Evolutionary conservation across 768 basidiomycete genomes (phyloP).

Genomic region (Psilocybe cubensis): DNA sequence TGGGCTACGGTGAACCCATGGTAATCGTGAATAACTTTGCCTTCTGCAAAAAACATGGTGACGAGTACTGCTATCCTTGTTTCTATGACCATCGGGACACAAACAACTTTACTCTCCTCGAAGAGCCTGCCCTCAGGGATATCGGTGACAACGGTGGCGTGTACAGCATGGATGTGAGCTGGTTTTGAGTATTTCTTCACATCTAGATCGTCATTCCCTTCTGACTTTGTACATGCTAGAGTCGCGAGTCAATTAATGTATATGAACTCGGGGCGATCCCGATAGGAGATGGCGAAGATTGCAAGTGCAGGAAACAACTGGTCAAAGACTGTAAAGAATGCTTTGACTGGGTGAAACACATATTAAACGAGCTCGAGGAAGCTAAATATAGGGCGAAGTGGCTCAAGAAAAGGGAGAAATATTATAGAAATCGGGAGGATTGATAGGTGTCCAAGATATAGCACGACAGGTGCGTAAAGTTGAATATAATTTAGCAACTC

Average conservation of each 20-base stretch:
- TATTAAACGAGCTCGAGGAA: conserved; percentile 29
- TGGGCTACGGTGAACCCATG: too few species aligned
- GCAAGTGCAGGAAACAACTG: conserved; percentile 31
- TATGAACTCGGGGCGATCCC: conserved; percentile 23
- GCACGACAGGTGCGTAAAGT: too few species aligned
- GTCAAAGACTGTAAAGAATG: conserved; percentile 33
- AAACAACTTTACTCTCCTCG: conserved; percentile 33
- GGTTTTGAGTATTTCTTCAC: background rate
- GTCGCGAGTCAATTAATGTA: conserved; percentile 23
- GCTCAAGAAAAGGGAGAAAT: conserved; percentile 23
- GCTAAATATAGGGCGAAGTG: conserved; percentile 26
- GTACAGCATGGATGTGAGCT: conserved; percentile 21
- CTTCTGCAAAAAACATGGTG: conserved; percentile 37
- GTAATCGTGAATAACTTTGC: conserved; percentile 34
- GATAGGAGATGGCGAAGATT: conserved; percentile 14
- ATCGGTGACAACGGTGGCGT: conserved; percentile 14
- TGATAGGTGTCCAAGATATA: too few species aligned
- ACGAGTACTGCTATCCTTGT: conserved; percentile 33
- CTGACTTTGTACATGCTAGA: conserved; percentile 15
- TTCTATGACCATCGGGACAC: conserved; percentile 34
- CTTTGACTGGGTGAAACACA: conserved; percentile 38
- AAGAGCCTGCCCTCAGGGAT: conserved; percentile 22
- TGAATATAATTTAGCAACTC: too few species aligned
- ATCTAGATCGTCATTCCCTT: background rate
- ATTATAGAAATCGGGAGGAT: conserved; percentile 1